Evolutionary conservation across 805 yeast genomes (phyloP), one percentile per base, ranked within the genome.

Genomic region (Starmerella potacharoeniae): DNA sequence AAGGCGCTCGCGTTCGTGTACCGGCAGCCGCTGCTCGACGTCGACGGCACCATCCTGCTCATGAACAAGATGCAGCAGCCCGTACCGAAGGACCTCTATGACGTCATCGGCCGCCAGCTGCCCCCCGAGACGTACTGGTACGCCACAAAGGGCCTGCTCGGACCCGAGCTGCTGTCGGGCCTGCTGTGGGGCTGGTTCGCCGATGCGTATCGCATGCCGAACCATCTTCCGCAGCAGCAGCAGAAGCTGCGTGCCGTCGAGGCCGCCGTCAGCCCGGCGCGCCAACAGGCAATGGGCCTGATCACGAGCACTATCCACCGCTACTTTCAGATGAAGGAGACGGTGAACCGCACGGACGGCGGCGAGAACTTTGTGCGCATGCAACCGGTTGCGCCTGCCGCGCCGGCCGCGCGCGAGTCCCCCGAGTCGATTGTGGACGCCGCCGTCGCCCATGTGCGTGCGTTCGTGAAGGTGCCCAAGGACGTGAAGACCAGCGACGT

Each of bases 91-190:
- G 95, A 89, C 67, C 73, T 86, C 11, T 93, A 86, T 66, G 89
- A 83, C 47, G 78, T 89, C 48, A 76, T 93, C 49, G 88, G 95
- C 9, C 87, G 85, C 67, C 79, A 90, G 65, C 73, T 93, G 51
- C 95, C 97, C 1, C 85, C 87, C 53, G 97, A 90, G 69, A 75
- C 84, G 43, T 83, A 80, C 64, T 89, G 83, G 66, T 93, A 88
- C 68, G 80, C 80, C 65, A 83, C 95, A 0, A 68, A 84, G 55
- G 97, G 97, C 1, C 66, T 90, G 29, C 71, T 84, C 11, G 78
- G 82, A 7, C 70, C 83, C 6, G 81, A 80, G 55, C 67, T 86
- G 29, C 75, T 84, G 43, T 84, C 83, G 58, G 79, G 88, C 0
- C 73, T 90, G 17, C 75, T 83, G 0, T 79, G 79, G 55, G 93